Conservation (phyloP, 176 grass and related monocot genomes). For the Oryza longistaminata region DNA sequence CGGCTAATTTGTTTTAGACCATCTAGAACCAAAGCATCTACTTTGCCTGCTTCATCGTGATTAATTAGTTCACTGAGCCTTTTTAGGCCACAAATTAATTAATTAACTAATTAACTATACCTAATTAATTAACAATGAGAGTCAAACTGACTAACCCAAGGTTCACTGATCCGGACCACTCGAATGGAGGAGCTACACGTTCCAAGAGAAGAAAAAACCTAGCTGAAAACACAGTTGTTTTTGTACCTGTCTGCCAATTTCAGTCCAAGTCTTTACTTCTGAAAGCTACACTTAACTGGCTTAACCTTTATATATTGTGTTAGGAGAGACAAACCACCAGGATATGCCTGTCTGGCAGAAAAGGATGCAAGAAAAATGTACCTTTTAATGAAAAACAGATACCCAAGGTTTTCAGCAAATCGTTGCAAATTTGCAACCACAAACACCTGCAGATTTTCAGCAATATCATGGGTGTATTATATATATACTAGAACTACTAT, state of each 20-base stretch:
- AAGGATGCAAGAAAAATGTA: background rate
- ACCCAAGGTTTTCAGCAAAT: background rate
- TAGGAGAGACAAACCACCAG: background rate
- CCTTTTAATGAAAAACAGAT: background rate
- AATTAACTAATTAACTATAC: background rate
- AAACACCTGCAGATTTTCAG: conserved; percentile 6
- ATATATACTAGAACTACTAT: background rate
- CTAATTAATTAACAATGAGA: background rate
- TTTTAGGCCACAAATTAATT: background rate
- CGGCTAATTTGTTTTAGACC: no score
- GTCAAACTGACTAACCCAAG: background rate
- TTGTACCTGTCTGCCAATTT: background rate
- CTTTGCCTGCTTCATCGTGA: background rate
- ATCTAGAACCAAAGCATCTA: background rate
- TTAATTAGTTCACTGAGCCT: background rate
- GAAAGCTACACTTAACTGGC: background rate
- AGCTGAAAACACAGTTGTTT: background rate
- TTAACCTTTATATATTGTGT: background rate
- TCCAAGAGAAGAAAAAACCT: background rate
- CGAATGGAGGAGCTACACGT: background rate
- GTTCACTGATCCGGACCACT: background rate
- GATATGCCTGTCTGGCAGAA: background rate
- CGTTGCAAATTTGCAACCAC: background rate
- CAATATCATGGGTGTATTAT: background rate
- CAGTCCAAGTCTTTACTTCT: background rate